These are phyloP conservation scores for Colletotrichum orchidophilum DNA, from an alignment of 2,329 filamentous ascomycete species.

Conservation along the genomic window DNA sequence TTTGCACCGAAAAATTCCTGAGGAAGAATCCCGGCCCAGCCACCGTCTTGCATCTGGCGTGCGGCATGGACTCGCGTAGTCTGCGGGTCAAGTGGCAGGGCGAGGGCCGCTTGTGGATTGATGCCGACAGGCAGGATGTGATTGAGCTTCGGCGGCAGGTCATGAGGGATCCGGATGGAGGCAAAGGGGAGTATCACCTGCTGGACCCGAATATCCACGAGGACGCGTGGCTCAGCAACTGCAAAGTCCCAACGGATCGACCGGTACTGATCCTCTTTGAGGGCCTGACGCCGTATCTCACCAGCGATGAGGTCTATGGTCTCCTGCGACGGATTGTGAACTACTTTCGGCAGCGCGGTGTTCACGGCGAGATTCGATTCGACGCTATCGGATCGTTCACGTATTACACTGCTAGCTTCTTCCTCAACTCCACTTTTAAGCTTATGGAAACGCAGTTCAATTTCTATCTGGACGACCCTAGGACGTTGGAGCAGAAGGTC, in stretches of 20 bases:
- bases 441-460: slow-evolving; percentile 14
- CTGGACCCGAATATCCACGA: slow-evolving; percentile 38
- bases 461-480: slow-evolving; percentile 17
- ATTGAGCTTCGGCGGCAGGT: slow-evolving; percentile 42
- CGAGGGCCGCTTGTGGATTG: slow-evolving; percentile 42
- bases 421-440: slow-evolving; percentile 8
- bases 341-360: slow-evolving; percentile 39
- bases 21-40: slow-evolving; percentile 33
- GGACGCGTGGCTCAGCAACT: slow-evolving; percentile 41
- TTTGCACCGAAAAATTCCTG: slow-evolving; percentile 40
- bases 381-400: slow-evolving; percentile 9
- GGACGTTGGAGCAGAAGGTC: slow-evolving; percentile 2
- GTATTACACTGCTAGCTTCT: neutral
- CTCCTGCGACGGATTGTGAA: slow-evolving; percentile 38
- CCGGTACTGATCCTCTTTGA: slow-evolving; percentile 45
- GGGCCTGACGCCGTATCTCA: slow-evolving; percentile 44
- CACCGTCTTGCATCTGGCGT: slow-evolving; percentile 44
- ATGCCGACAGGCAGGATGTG: slow-evolving; percentile 47
- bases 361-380: slow-evolving; percentile 31
- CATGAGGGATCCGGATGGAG: slow-evolving; percentile 31
- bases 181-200: slow-evolving; percentile 38
- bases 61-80: slow-evolving; percentile 43
- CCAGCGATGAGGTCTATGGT: slow-evolving; percentile 36
- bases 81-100: slow-evolving; percentile 36
- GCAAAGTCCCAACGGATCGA: slow-evolving; percentile 40